Evolutionary conservation across 2,329 filamentous ascomycete species (phyloP), one percentile per base, ranked within the genome.

Genomic region (Fusarium sp.): DNA sequence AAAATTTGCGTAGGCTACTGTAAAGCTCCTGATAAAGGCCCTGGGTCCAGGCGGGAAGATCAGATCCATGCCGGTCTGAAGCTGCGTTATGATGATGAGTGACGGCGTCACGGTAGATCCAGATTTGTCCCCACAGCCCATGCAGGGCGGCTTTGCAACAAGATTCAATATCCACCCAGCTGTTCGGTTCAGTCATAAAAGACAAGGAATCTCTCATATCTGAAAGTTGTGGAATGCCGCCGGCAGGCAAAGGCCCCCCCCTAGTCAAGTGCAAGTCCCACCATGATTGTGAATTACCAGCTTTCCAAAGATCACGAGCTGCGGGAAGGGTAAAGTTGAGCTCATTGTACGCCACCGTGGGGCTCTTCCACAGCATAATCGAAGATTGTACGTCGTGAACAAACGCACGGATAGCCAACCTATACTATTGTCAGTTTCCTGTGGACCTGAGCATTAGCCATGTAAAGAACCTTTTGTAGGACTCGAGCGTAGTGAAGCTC

Each of bases 61-160:
- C 61, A 36, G 50, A 24, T 6, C 50, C 45, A 28, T 47, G 59
- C 24, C 50, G 54, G 26, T 57, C 57, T 19, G 52, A 40, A 46
- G 53, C 51, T 46, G 43, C 38, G 31, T 51, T 53, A 19, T 56
- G 38, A 19, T 51, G 50, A 42, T 53, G 63, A 38, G 57, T 69
- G 47, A 73, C 45, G 21, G 59, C 66, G 42, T 71, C 71, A 15
- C 72, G 72, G 24, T 74, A 74, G 19, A 47, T 62, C 72, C 65
- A 74, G 38, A 74, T 71, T 43, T 72, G 72, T 3, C 72, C 63
- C 72, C 72, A 74, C n/a, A 74, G 43, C 3, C 72, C 72, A 46
- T 74, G 51, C 5, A 74, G 55, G 34, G 65, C 51, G 33, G 56
- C 40, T 19, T 62, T 73, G 38, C 59, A 71, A 24, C 61, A 73